phyloP scores from a whole-genome alignment of 2,329 filamentous ascomycete species.

The Drechslera avenae region DNA sequence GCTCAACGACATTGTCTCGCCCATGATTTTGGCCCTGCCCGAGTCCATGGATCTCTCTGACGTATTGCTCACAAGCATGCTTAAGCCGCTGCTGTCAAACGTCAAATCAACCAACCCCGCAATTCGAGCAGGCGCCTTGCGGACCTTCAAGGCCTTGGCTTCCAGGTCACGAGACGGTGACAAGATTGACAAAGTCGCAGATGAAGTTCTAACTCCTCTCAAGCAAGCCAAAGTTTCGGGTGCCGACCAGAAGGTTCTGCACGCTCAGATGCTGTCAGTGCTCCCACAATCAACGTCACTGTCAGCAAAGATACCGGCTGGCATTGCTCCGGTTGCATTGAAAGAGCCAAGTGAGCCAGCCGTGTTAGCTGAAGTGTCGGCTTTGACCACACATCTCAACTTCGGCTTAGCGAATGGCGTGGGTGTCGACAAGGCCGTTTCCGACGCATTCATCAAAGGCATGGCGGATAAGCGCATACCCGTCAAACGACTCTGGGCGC shows the following conservation, averaged over 20 bases:
- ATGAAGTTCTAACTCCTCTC: slow-evolving; percentile 78
- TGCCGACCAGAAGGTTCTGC: slow-evolving; percentile 80
- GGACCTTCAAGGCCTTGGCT: slow-evolving; percentile 74
- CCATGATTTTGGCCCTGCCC: slow-evolving; percentile 73
- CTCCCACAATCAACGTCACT: slow-evolving; percentile 60
- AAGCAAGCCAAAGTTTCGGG: slow-evolving; percentile 83
- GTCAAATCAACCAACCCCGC: slow-evolving; percentile 84
- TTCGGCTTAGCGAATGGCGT: slow-evolving; percentile 66
- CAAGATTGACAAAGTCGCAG: slow-evolving; percentile 69
- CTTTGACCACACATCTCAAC: slow-evolving; percentile 69
- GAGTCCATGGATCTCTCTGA: slow-evolving; percentile 76
- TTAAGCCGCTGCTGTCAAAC: slow-evolving; percentile 88
- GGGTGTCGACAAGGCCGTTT: slow-evolving; percentile 67
- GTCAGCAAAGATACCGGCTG: slow-evolving; percentile 69
- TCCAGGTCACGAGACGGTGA: slow-evolving; percentile 63
- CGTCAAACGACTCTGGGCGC: slow-evolving; percentile 78
- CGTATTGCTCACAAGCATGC: slow-evolving; percentile 70
- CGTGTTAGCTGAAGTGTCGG: slow-evolving; percentile 73
- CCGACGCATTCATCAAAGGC: slow-evolving; percentile 79
- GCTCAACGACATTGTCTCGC: slow-evolving; percentile 75
- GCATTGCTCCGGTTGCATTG: slow-evolving; percentile 69
- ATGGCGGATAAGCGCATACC: slow-evolving; percentile 81
- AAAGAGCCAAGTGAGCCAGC: slow-evolving; percentile 92
- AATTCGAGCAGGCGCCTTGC: slow-evolving; percentile 76
- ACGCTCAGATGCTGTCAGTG: slow-evolving; percentile 78